Evolutionary conservation across 2,329 filamentous ascomycete species (phyloP).

Genomic region (Trichoderma simmonsii): DNA sequence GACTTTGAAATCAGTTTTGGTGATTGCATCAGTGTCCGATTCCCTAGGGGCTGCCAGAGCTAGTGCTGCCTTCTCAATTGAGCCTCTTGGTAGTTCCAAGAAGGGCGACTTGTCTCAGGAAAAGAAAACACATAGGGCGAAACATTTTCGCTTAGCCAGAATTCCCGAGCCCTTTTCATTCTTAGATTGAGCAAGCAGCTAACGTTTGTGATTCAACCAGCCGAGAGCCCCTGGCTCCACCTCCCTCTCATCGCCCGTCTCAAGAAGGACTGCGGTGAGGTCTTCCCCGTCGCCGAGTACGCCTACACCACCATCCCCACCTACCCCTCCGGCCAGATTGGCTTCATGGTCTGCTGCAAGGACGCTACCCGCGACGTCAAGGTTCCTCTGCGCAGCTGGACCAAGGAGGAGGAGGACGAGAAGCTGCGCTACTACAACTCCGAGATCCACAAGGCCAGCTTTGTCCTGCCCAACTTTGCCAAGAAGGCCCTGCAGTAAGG

Average conservation of each 20-base stretch:
- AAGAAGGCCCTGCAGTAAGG: conserved; percentile 65
- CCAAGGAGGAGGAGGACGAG: conserved; percentile 83
- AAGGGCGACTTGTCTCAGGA: neutral
- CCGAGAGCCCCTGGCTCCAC: conserved; percentile 99
- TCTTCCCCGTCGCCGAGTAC: conserved; percentile 98
- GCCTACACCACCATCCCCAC: conserved; percentile 99
- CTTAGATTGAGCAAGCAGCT: neutral
- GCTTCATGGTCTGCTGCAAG: conserved; percentile 99
- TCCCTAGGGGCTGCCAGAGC: conserved; percentile 37
- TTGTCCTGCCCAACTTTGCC: conserved; percentile 90
- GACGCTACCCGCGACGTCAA: conserved; percentile 79
- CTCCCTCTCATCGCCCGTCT: conserved; percentile 88
- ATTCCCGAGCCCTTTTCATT: neutral
- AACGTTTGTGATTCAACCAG: conserved; percentile 45
- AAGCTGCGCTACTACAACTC: conserved; percentile 96
- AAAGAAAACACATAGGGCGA: neutral
- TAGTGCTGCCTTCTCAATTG: conserved; percentile 38
- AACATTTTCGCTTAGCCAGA: neutral
- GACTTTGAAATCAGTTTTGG: neutral
- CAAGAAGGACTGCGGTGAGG: conserved; percentile 93
- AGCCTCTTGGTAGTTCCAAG: conserved; percentile 38
- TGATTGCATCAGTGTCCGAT: conserved; percentile 8
- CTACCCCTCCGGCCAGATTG: conserved; percentile 98
- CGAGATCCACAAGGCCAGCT: conserved; percentile 92
- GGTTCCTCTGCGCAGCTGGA: conserved; percentile 79